Percentiles rank a stretch among this genome's conserved stretches.
Evolutionary conservation across 2,329 filamentous ascomycete species (phyloP).

Genomic region (Fusarium cyanostomum): DNA sequence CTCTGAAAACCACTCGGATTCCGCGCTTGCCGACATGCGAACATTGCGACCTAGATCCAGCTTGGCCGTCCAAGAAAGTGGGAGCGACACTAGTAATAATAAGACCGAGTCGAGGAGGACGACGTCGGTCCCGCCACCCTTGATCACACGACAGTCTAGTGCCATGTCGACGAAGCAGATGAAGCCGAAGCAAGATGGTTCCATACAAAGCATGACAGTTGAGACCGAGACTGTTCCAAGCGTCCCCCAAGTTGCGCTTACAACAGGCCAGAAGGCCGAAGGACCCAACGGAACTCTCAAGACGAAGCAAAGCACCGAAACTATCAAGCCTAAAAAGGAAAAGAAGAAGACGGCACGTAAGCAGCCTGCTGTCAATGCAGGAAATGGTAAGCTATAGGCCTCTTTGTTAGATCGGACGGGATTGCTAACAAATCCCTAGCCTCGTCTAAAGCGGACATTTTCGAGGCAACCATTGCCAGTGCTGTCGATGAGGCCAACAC

Average conservation of each 20-base stretch:
- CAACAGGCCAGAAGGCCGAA: slow-evolving; percentile 69
- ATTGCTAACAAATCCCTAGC: slow-evolving; percentile 27
- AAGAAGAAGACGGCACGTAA: slow-evolving; percentile 85
- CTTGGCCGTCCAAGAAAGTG: slow-evolving; percentile 63
- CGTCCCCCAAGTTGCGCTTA: slow-evolving; percentile 83
- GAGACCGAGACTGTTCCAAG: slow-evolving; percentile 96
- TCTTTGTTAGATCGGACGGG: slow-evolving; percentile 18
- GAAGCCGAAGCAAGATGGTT: slow-evolving; percentile 80
- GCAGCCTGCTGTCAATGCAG: slow-evolving; percentile 73
- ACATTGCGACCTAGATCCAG: slow-evolving; percentile 59
- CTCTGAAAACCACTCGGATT: slow-evolving; percentile 54
- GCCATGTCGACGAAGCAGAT: slow-evolving; percentile 69
- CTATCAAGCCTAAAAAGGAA: slow-evolving; percentile 92
- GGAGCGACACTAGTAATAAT: slow-evolving; percentile 72
- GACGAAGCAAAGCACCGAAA: slow-evolving; percentile 91
- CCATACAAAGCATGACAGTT: slow-evolving; percentile 91
- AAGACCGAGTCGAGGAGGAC: slow-evolving; percentile 54
- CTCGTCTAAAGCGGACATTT: slow-evolving; percentile 90
- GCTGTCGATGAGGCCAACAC: slow-evolving; percentile 96
- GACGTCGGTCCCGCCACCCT: slow-evolving; percentile 59
- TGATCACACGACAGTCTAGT: slow-evolving; percentile 72
- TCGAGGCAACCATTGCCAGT: slow-evolving; percentile 95
- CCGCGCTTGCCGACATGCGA: slow-evolving; percentile 51
- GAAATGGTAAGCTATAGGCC: slow-evolving; percentile 66
- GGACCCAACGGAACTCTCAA: slow-evolving; percentile 78